Evolutionary conservation across 1,284 basidiomycete species (phyloP).

Genomic region (Ganoderma multipileum): DNA sequence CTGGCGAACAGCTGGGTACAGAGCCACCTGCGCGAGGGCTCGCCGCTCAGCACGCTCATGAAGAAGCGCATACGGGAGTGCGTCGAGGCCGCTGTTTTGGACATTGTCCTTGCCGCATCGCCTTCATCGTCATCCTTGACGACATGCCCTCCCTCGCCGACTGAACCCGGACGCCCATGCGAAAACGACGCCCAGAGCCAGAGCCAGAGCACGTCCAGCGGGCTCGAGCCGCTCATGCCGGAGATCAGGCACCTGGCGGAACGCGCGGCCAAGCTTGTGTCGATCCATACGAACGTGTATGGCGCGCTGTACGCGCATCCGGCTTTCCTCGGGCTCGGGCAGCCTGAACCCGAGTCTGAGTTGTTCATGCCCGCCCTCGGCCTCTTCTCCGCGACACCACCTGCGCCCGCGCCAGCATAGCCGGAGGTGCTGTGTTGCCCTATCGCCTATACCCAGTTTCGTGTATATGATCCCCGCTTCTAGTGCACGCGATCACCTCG

Average conservation of each 20-base stretch:
- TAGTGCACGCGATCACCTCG: not conserved
- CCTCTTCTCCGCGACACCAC: not conserved
- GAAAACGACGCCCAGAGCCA: conserved; percentile 28
- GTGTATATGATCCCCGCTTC: conserved; percentile 14
- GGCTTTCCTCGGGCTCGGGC: conserved; percentile 49
- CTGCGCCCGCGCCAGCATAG: conserved; percentile 7
- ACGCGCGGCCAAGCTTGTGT: conserved; percentile 70
- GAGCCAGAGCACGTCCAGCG: conserved; percentile 49
- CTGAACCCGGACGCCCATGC: not conserved
- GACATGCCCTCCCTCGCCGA: not conserved
- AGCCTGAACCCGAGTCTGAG: not conserved
- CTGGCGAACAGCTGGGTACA: conserved; percentile 72
- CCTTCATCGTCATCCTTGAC: not conserved
- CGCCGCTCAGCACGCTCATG: conserved; percentile 63
- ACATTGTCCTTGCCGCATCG: conserved; percentile 50
- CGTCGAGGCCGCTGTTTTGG: conserved; percentile 67
- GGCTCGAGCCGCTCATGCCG: conserved; percentile 72
- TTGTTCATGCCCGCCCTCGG: not conserved
- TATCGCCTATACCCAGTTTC: conserved; percentile 9
- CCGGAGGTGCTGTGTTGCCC: conserved; percentile 1
- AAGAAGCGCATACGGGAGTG: conserved; percentile 66
- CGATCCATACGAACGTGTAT: conserved; percentile 78
- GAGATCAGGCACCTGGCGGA: conserved; percentile 75
- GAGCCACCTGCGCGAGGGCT: conserved; percentile 61
- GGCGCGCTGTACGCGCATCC: conserved; percentile 75